These are phyloP conservation scores for Macadamia integrifolia DNA, from an alignment of 164 flowering plant genomes.

Conservation along the genomic window DNA sequence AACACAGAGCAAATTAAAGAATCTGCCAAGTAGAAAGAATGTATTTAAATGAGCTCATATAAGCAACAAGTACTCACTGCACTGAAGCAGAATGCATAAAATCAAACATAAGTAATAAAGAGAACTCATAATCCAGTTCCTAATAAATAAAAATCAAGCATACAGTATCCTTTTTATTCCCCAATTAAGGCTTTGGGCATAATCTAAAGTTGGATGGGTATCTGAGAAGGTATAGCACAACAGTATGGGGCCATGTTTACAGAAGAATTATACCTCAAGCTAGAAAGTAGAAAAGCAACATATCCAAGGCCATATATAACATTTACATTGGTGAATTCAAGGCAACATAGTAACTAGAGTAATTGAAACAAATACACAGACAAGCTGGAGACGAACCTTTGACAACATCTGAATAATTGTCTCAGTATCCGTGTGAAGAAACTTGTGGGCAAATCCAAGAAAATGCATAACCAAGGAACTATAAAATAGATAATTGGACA, in stretches of 20 bases:
- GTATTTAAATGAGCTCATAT: too few relatives aligned
- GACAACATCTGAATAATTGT: slow-evolving; percentile 59
- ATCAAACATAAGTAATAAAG: neutral
- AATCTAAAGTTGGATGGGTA: neutral
- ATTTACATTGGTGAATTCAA: neutral
- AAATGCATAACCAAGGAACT: slow-evolving; percentile 82
- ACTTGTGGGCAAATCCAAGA: slow-evolving; percentile 88
- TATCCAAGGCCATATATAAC: neutral
- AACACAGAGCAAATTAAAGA: too few relatives aligned
- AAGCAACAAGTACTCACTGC: too few relatives aligned
- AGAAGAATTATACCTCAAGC: neutral
- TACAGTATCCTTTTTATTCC: neutral
- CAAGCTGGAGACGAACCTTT: slow-evolving; percentile 45
- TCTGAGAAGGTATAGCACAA: neutral
- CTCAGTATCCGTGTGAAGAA: slow-evolving; percentile 63
- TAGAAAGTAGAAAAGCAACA: neutral
- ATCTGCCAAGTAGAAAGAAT: too few relatives aligned
- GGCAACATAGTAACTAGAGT: neutral
- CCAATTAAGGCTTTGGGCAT: neutral
- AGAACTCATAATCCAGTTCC: neutral
- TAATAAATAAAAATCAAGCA: neutral
- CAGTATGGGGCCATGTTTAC: neutral
- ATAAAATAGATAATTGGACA: slow-evolving; percentile 73
- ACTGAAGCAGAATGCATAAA: neutral
- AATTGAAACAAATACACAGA: neutral